Evolutionary conservation across 2,329 filamentous ascomycete genomes (phyloP).

Genomic region (Neopestalotiopsis rosae): DNA sequence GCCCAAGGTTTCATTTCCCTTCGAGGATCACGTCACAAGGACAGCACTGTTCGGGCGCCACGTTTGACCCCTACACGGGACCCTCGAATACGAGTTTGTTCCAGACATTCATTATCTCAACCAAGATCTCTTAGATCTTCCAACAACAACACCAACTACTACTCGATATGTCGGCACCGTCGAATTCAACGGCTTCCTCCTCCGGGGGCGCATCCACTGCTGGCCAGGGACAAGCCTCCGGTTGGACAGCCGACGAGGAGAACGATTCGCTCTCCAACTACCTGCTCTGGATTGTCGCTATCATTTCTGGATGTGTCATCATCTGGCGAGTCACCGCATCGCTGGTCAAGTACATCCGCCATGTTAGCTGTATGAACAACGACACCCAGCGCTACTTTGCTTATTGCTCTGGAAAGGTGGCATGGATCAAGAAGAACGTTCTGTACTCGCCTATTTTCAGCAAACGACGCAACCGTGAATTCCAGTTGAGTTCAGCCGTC

Average conservation of each 20-base stretch:
- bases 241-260: constrained; percentile 42
- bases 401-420: constrained; percentile 53
- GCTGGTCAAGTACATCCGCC: constrained; percentile 72
- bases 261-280: constrained; percentile 65
- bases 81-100: background rate
- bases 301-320: constrained; percentile 66
- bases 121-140: background rate
- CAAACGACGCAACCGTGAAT: constrained; percentile 78
- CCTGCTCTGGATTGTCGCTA: constrained; percentile 67
- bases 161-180: constrained; percentile 2
- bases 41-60: background rate
- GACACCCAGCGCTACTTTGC: constrained; percentile 82
- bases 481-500: constrained; percentile 70
- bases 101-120: constrained; percentile 6
- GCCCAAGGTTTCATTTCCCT: background rate
- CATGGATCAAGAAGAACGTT: constrained; percentile 71
- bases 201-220: constrained; percentile 3
- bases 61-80: background rate
- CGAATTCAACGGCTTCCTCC: background rate
- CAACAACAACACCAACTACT: background rate
- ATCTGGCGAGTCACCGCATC: constrained; percentile 69
- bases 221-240: constrained; percentile 31
- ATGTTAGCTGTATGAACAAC: constrained; percentile 77
- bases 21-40: constrained; percentile 4
- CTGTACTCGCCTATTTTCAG: constrained; percentile 74